Evolutionary conservation across 306 rosid species (phyloP), one percentile per base, ranked within the genome.

Genomic region (Arachis stenosperma): DNA sequence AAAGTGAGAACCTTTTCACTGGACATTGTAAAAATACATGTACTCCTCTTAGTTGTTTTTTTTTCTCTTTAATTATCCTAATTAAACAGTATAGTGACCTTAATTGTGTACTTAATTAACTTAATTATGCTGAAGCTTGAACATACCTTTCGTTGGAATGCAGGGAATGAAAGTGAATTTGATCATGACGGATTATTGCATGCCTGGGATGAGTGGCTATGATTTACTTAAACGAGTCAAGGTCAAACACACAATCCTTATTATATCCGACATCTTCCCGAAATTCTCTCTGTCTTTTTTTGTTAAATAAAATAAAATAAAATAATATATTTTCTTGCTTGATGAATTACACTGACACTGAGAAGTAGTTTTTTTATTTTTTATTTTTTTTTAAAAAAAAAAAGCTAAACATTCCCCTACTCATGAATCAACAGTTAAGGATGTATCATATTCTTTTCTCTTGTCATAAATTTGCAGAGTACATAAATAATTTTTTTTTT

Each of bases 181-280:
- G 85, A 94, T 94, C 91, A 94, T 94, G 97, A 94, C 99, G n/a
- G 99, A 94, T 78, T 94, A 81, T 81, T 94, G 96, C 87, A 94
- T 94, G 99, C 97, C 99, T 51, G 99, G 99, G 70, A 94, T 94
- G 95, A 94, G 84, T 84, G 99, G 99, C 81, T 94, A 91, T 83
- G 99, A 94, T 89, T 88, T 94, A 46, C 96, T 94, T 55, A 91
- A 85, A 82, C 80, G 96, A 76, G 82, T 94, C 84, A 91, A 94
- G 99, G 99, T 94, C 67, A 79, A 47, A 6, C 37, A 70, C 59
- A 77, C 47, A 50, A 61, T 52, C 37, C 83, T 74, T 46, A 48
- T 70, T 59, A 71, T 75, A 69, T 75, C 84, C 80, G 79, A 79
- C 79, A 75, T 7, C 8, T 62, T 66, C 71, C 87, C 74, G 39